phyloP scores from a whole-genome alignment of 805 yeast genomes.

The Debaryomyces hansenii region DNA sequence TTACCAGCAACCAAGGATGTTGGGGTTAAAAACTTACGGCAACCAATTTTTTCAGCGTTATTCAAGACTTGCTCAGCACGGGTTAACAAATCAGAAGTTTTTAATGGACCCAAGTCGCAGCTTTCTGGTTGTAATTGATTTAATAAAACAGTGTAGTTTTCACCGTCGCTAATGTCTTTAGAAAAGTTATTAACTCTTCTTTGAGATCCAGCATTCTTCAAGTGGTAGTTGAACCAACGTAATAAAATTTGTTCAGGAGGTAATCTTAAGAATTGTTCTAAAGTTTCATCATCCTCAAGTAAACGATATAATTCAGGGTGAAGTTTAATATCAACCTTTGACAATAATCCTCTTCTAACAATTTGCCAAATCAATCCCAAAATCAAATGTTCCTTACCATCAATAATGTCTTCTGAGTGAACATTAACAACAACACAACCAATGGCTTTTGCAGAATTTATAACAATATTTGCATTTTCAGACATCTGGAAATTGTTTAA shows the following conservation, averaged over 20 bases:
- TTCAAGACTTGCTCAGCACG: constrained; percentile 86
- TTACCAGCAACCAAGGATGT: constrained; percentile 92
- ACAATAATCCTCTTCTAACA: constrained; percentile 90
- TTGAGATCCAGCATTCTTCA: constrained; percentile 87
- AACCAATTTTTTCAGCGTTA: constrained; percentile 88
- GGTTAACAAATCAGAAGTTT: constrained; percentile 67
- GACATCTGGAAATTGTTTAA: constrained; percentile 93
- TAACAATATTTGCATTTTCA: constrained; percentile 96
- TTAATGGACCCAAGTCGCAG: constrained; percentile 82
- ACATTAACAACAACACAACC: constrained; percentile 98
- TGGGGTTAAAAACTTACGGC: constrained; percentile 94
- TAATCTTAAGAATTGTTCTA: constrained; percentile 92
- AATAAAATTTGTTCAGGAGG: constrained; percentile 97
- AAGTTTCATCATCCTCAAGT: constrained; percentile 93
- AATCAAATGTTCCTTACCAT: constrained; percentile 90
- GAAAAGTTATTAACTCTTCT: constrained; percentile 87
- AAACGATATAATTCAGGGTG: constrained; percentile 96
- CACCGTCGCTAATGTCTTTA: constrained; percentile 89
- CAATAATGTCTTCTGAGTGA: constrained; percentile 92
- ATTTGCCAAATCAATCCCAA: constrained; percentile 96
- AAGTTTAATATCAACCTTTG: constrained; percentile 91
- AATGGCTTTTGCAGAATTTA: constrained; percentile 97
- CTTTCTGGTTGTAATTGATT: constrained; percentile 82
- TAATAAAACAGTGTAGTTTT: constrained; percentile 85
- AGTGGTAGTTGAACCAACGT: constrained; percentile 97